Evolutionary conservation across 192 early-diverging fungal species (phyloP).

Genomic region (Geosiphon pyriformis): DNA sequence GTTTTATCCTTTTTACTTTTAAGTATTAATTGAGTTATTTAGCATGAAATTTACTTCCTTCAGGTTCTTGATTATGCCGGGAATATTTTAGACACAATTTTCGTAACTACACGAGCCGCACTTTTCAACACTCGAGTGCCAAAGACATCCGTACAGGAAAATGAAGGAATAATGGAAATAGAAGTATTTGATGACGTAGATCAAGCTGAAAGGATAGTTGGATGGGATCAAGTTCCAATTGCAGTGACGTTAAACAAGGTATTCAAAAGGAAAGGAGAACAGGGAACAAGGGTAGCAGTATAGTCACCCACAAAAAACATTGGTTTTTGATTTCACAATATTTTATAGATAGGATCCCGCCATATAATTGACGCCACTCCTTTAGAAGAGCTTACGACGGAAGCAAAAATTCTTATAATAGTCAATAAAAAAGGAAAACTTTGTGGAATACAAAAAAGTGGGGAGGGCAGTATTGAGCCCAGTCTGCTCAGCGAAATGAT

Average conservation of each 20-base stretch:
- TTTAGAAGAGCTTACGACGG: constrained; percentile 84
- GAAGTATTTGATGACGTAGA: constrained; percentile 89
- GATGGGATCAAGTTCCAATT: constrained; percentile 76
- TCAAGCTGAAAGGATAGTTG: constrained; percentile 71
- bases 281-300: neutral
- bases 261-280: no score
- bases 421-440: constrained; percentile 77
- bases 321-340: neutral
- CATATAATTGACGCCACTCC: constrained; percentile 85
- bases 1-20: neutral
- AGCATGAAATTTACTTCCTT: neutral
- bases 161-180: constrained; percentile 81
- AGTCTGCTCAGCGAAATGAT: constrained; percentile 76
- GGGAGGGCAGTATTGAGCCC: constrained; percentile 68
- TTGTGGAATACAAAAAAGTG: constrained; percentile 84
- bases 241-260: constrained; percentile 82
- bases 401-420: constrained; percentile 71
- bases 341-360: constrained; percentile 66
- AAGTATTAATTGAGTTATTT: constrained; percentile 3
- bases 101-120: constrained; percentile 82
- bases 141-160: constrained; percentile 74
- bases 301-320: neutral
- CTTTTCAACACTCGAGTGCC: constrained; percentile 85
- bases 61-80: constrained; percentile 83
- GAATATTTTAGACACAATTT: constrained; percentile 78